These are phyloP conservation scores for Leccinum pellstonianum DNA, from an alignment of 768 basidiomycete genomes.

Conservation along the genomic window DNA sequence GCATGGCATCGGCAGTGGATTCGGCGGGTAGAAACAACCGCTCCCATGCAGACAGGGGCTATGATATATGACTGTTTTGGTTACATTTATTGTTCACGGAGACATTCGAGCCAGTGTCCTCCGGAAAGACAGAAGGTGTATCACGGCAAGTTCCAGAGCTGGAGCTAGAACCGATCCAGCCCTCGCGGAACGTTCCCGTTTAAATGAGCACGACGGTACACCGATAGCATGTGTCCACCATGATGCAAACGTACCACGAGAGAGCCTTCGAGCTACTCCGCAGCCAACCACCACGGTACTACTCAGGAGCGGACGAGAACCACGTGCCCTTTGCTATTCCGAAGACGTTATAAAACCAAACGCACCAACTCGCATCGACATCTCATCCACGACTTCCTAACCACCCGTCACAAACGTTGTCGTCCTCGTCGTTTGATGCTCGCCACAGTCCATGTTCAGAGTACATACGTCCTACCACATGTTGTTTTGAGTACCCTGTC, in stretches of 20 bases:
- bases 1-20: neutral
- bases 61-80: slow-evolving; percentile 3
- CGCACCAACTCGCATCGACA: slow-evolving; percentile 73
- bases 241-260: slow-evolving; percentile 82
- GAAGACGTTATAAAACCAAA: slow-evolving; percentile 46
- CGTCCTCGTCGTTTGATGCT: slow-evolving; percentile 82
- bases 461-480: slow-evolving; percentile 80
- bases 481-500: slow-evolving; percentile 93
- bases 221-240: slow-evolving; percentile 86
- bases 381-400: slow-evolving; percentile 79
- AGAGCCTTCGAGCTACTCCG: slow-evolving; percentile 73
- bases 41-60: slow-evolving; percentile 12
- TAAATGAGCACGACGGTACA: slow-evolving; percentile 86
- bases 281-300: slow-evolving; percentile 36
- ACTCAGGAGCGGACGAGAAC: slow-evolving; percentile 58
- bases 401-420: slow-evolving; percentile 69
- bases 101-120: slow-evolving; percentile 35
- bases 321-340: slow-evolving; percentile 89
- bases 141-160: slow-evolving; percentile 67
- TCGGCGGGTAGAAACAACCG: neutral
- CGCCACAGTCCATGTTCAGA: slow-evolving; percentile 93
- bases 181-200: slow-evolving; percentile 74
- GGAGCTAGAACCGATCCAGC: slow-evolving; percentile 44
- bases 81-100: neutral
- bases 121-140: slow-evolving; percentile 86